Conservation (phyloP, 2,329 filamentous ascomycete species). For the Xylaria sp. region DNA sequence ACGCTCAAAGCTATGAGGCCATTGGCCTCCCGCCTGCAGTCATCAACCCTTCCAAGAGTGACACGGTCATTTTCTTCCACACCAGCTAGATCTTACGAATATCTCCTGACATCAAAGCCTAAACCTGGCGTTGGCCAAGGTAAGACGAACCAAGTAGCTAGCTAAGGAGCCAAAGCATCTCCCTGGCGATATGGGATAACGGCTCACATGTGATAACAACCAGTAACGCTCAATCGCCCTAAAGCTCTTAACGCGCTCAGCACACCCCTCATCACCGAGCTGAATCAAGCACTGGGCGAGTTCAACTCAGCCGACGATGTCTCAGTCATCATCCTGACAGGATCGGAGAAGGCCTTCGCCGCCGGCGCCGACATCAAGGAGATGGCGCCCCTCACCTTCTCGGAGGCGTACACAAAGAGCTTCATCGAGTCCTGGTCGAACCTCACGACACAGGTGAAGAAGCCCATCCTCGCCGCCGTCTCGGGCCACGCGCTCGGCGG, state of each 20-base stretch:
- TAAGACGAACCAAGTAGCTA: constrained; percentile 51
- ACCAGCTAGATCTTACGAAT: constrained; percentile 71
- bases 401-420: constrained; percentile 84
- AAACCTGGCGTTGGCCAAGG: constrained; percentile 91
- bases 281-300: constrained; percentile 79
- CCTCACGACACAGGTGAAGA: constrained; percentile 85
- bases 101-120: constrained; percentile 83
- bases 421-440: constrained; percentile 97
- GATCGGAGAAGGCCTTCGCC: constrained; percentile 89
- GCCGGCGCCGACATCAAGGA: constrained; percentile 99
- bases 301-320: constrained; percentile 77
- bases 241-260: constrained; percentile 95
- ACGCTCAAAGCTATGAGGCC: constrained; percentile 69
- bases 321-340: constrained; percentile 84
- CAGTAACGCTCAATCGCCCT: constrained; percentile 92
- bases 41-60: constrained; percentile 66
- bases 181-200: neutral
- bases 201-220: constrained; percentile 31
- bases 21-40: constrained; percentile 68
- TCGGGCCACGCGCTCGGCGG: constrained; percentile 95
- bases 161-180: neutral
- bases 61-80: constrained; percentile 64
- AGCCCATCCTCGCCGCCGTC: constrained; percentile 92
- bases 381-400: constrained; percentile 93
- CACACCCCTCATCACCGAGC: constrained; percentile 88